A percentile compares a stretch with the other conserved stretches of the same genome.
Evolutionary conservation across 306 rosid species (phyloP).

Genomic region (Arachis stenosperma): DNA sequence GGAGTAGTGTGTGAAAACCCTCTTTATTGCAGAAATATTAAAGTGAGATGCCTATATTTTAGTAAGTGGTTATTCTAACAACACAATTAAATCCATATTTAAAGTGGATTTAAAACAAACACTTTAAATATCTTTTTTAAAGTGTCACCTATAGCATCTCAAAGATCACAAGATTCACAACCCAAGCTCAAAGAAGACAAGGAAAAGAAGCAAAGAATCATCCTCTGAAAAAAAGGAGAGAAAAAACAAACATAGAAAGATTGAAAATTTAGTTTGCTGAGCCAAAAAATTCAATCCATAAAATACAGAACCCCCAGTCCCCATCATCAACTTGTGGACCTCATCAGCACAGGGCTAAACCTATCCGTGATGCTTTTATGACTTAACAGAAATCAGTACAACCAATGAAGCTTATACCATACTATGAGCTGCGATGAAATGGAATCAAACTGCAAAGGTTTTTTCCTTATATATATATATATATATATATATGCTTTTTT

Average conservation of each 20-base stretch:
- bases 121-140: constrained; percentile 3
- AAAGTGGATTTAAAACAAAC: too few species aligned
- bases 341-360: constrained; percentile 1
- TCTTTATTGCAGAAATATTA: too few species aligned
- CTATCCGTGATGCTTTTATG: constrained; percentile 1
- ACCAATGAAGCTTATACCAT: background rate
- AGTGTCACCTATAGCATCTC: constrained; percentile 53
- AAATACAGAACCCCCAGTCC: background rate
- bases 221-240: background rate
- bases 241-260: too few species aligned
- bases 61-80: too few species aligned
- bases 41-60: too few species aligned
- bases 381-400: constrained; percentile 19
- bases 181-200: constrained; percentile 53
- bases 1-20: too few species aligned
- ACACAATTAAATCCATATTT: too few species aligned
- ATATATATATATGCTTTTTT: background rate
- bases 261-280: background rate
- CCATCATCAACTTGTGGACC: background rate
- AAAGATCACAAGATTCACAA: constrained; percentile 48
- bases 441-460: background rate
- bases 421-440: background rate
- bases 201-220: constrained; percentile 36
- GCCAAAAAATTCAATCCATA: constrained; percentile 1
- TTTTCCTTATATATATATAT: background rate